Evolutionary conservation across 2,329 filamentous ascomycete species (phyloP).

Genomic region (Penicillium capsulatum): DNA sequence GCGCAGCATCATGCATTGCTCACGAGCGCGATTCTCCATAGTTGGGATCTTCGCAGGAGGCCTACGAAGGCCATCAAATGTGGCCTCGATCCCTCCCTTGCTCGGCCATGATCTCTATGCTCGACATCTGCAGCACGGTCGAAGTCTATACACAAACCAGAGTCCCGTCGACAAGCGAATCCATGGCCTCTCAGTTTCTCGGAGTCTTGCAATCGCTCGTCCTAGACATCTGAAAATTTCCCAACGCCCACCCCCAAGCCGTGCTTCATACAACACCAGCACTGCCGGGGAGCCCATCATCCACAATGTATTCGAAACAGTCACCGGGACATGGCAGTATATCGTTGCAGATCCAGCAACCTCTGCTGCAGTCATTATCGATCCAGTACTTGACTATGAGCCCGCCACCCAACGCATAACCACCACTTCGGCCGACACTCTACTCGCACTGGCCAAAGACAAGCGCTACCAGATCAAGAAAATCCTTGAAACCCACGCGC

Average conservation of each 20-base stretch:
- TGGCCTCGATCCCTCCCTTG: too few relatives aligned
- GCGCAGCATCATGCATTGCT: too few relatives aligned
- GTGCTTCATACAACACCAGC: conserved; percentile 8
- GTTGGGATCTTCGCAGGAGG: too few relatives aligned
- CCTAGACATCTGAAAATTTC: too few relatives aligned
- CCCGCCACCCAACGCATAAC: conserved; percentile 42
- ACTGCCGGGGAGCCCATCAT: conserved; percentile 21
- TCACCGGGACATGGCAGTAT: conserved; percentile 59
- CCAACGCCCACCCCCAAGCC: neutral
- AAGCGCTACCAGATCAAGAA: conserved; percentile 48
- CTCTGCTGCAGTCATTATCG: conserved; percentile 53
- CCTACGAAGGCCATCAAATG: too few relatives aligned
- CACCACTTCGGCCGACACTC: conserved; percentile 51
- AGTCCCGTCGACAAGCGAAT: too few relatives aligned
- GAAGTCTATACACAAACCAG: too few relatives aligned
- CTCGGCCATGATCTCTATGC: too few relatives aligned
- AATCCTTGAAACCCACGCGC: conserved; percentile 58
- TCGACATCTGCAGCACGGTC: too few relatives aligned
- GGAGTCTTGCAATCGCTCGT: too few relatives aligned
- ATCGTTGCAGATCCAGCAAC: conserved; percentile 54
- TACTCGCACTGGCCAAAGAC: conserved; percentile 46
- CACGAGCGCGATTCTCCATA: too few relatives aligned
- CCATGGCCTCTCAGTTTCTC: too few relatives aligned
- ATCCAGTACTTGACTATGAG: conserved; percentile 59
- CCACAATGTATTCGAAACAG: conserved; percentile 35